Base-by-base conservation (phyloP, 2,329 filamentous ascomycete species). In the Onygenales sp. region DNA sequence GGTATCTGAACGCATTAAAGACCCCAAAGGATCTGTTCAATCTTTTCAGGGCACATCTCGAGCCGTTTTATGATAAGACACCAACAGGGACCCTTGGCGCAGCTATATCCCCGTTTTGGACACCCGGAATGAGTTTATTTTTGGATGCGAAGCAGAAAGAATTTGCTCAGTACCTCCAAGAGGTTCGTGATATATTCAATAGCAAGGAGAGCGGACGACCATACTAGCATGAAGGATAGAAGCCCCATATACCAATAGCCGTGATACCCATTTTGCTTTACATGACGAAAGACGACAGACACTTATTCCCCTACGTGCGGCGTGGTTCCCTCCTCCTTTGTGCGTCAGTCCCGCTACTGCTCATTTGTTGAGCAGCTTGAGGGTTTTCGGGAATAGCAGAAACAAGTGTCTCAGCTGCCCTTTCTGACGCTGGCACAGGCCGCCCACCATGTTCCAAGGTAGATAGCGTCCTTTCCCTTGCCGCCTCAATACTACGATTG, bases 21-120 rank as follows among this genome's bases (percentile, higher is more conserved):
- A 50, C 36, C 21, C 55, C 55, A n/a, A 52, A 52, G 42, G 50
- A 45, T 31, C n/a, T 57, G 13, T 57, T 54, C 31, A 54, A 54
- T 36, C 9, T 57, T 27, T 46, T 53, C 27, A 44, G 52, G 36
- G 7, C 2, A 14, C 49, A 53, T 39, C n/a, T 57, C 11, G 11
- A 36, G 11, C 35, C 43, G 14, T 32, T 33, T 5, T 57, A 39
- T 31, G 49, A 54, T 46, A 8, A 45, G 36, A 33, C 36, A 7
- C 41, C 52, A 10, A 31, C 42, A 43, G 21, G 50, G 7, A 17
- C 38, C 7, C 43, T 54, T 14, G 4, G 4, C 17, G 42, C 42
- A n/a, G 44, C 10, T 8, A 13, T 57, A 33, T 52, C 55, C 9
- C 39, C 52, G 21, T 57, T 57, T 27, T 57, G 55, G 55, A 54